These are phyloP conservation scores for Ambrosia hybrid DNA, from an alignment of 140 eudicot species.

Conservation along the genomic window DNA sequence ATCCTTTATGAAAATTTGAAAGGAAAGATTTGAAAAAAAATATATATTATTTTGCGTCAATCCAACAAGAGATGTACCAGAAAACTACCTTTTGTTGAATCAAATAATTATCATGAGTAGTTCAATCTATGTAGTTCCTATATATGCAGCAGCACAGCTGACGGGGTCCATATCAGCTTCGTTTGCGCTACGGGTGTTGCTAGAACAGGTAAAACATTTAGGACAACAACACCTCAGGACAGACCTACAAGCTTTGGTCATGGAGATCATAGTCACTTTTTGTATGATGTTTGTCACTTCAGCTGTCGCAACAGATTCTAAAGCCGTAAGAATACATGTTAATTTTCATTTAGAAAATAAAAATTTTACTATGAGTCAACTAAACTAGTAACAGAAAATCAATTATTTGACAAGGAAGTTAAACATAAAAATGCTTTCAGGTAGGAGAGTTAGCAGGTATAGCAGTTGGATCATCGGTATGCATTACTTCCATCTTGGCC, in stretches of 20 bases:
- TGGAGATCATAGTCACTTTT: slow-evolving; percentile 78
- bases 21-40: too few relatives aligned
- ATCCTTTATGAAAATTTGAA: background rate
- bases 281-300: slow-evolving; percentile 83
- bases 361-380: background rate
- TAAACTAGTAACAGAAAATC: background rate
- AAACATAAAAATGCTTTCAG: slow-evolving; percentile 20
- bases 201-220: slow-evolving; percentile 50
- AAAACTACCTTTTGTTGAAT: background rate
- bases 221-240: slow-evolving; percentile 77
- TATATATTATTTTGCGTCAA: too few relatives aligned
- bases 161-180: slow-evolving; percentile 63
- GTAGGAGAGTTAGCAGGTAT: slow-evolving; percentile 85
- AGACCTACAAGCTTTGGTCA: slow-evolving; percentile 55
- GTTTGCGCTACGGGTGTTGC: slow-evolving; percentile 44
- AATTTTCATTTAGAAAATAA: background rate
- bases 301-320: slow-evolving; percentile 75
- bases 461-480: slow-evolving; percentile 89
- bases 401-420: too few relatives aligned
- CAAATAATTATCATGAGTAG: background rate
- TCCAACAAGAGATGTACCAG: background rate
- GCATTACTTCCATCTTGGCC: slow-evolving; percentile 86
- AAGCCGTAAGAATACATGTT: slow-evolving; percentile 27
- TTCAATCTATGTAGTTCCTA: slow-evolving; percentile 29
- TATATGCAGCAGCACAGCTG: slow-evolving; percentile 65